These are phyloP conservation scores for Pseudogymnoascus sp. DNA, from an alignment of 2,329 filamentous ascomycete species.

Conservation along the genomic window DNA sequence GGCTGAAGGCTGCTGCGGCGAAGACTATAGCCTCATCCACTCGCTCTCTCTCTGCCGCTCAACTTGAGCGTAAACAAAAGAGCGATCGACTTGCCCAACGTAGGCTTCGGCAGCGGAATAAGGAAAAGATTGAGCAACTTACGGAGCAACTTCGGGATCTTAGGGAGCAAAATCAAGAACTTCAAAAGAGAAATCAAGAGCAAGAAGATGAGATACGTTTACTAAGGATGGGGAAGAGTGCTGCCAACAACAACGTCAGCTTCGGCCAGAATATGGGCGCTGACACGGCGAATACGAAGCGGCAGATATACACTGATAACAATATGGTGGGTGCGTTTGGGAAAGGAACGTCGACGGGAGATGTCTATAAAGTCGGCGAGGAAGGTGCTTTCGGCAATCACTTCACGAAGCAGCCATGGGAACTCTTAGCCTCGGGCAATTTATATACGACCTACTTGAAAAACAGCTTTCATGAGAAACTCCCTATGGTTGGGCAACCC, in stretches of 20 bases:
- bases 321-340: neutral
- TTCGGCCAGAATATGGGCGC: neutral
- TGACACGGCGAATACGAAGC: neutral
- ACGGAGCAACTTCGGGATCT: too few relatives aligned
- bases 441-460: neutral
- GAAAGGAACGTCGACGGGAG: neutral
- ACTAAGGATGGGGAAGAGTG: neutral
- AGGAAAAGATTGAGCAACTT: too few relatives aligned
- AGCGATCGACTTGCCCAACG: too few relatives aligned
- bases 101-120: too few relatives aligned
- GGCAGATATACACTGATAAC: neutral
- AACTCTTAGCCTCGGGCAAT: neutral
- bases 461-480: neutral
- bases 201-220: conserved; percentile 24
- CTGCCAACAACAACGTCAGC: neutral
- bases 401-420: neutral
- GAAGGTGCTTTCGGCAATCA: neutral
- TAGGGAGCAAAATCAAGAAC: too few relatives aligned
- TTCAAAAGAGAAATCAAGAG: conserved; percentile 27
- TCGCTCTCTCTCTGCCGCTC: too few relatives aligned
- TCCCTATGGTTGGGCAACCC: neutral
- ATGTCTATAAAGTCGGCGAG: neutral
- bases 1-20: too few relatives aligned
- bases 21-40: too few relatives aligned
- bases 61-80: too few relatives aligned